Base-by-base conservation (phyloP, 345 rosid genomes). In the Pseudoturritis turrita region DNA sequence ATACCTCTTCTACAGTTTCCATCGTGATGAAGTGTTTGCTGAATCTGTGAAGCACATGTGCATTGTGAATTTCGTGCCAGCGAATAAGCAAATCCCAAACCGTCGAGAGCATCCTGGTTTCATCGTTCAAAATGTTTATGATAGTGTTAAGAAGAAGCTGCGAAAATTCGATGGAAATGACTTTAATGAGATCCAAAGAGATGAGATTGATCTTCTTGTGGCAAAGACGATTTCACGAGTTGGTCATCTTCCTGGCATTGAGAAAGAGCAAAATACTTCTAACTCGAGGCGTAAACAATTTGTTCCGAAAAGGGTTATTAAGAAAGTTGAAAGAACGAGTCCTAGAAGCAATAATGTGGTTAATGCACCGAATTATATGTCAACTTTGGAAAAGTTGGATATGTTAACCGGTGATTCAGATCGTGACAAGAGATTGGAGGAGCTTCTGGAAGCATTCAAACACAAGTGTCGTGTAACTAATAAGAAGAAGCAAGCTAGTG, bases 31-130 rank as follows among this genome's bases (percentile, higher is more conserved):
- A 66, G 86, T 87, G 41, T 88, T 86, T 4, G 97, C 98, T 23
- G 98, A 89, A 69, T 86, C 97, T 47, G 94, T 93, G 69, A 83
- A 82, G 89, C 89, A 85, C 77, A 84, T 80, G 59, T 93, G 98
- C 54, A 72, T 86, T 66, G 96, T 89, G 71, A 86, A 89, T 74
- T 93, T 93, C 44, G 86, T 93, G 46, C 97, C 97, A 2, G 71
- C 69, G 57, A 75, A 86, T 78, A 93, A 89, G 82, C 84, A 89
- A 72, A 77, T 87, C 22, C 94, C 94, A 8, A 62, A 43, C 25
- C 92, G 87, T 13, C 81, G 66, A 69, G 82, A 83, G 18, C 68
- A 87, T 69, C 89, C 92, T 39, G 92, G 94, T 31, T 91, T 91
- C 70, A 83, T 94, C 31, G 97, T 89, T 60, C 89, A 80, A 76